Base-by-base conservation (phyloP, 495 filamentous ascomycete genomes). In the Aspergillus egyptiacus region DNA sequence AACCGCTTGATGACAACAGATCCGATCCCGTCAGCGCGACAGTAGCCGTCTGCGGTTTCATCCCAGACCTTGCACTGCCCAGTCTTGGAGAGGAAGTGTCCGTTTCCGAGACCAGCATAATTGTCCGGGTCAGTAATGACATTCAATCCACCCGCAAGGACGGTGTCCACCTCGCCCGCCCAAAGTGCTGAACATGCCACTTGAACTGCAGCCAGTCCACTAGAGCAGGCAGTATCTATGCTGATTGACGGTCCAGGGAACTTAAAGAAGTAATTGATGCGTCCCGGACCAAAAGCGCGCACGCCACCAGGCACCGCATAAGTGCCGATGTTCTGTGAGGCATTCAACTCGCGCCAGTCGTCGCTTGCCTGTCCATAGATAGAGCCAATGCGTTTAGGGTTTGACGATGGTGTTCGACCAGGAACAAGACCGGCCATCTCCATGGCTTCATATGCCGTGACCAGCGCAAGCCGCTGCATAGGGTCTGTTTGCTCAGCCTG, bases 181-280 rank as follows among this genome's bases (percentile, higher is more conserved):
- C 79, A 81, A 5, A 89, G 71, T 0, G 83, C 70, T 7, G 77
- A 77, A 63, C 84, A 86, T 8, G 84, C 85, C 4, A 63, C 27
- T 44, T 87, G 81, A 3, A 62, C 49, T 2, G 59, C 53, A 80
- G 72, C 51, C 72, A 82, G 24, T 14, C 57, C 46, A 7, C 78
- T 85, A 6, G 83, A 89, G 58, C 87, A 93, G 15, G 86, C 87
- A 0, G 87, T 89, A 57, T 93, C 87, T 25, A 90, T 70, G 54
- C 74, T 85, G 62, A 81, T 75, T 48, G 80, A 86, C 0, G 86
- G 85, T 0, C 87, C 87, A 30, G 72, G 74, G 56, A 88, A 88
- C 39, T 83, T 83, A 56, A 90, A 85, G 58, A 81, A 79, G 60
- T 80, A 81, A 46, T 73, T 76, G 76, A 85, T 57, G 80, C 67